Percentiles rank a stretch among this genome's conserved stretches.
These are phyloP conservation scores for Rhododendron vialii DNA, from an alignment of 148 eudicot genomes.

Conservation along the genomic window DNA sequence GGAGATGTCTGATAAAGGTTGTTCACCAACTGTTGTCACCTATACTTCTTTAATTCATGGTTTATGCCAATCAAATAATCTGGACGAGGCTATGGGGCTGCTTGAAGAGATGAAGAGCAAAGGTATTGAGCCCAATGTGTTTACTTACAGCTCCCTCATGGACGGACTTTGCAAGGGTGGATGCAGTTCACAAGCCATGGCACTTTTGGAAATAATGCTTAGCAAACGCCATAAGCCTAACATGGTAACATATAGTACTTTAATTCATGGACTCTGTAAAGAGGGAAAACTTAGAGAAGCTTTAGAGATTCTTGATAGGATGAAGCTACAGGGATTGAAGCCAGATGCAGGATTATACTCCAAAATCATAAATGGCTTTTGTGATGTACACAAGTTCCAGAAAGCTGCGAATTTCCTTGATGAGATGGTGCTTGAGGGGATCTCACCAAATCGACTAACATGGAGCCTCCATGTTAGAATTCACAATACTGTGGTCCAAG, in stretches of 20 bases:
- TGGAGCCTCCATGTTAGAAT: slow-evolving; percentile 73
- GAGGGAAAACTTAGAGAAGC: slow-evolving; percentile 62
- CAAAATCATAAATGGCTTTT: slow-evolving; percentile 58
- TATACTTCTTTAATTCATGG: slow-evolving; percentile 74
- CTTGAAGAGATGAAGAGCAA: slow-evolving; percentile 59
- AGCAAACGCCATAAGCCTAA: slow-evolving; percentile 53
- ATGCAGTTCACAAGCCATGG: slow-evolving; percentile 46
- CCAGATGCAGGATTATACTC: slow-evolving; percentile 84
- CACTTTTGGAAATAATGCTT: slow-evolving; percentile 58
- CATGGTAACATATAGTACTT: slow-evolving; percentile 73
- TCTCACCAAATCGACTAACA: slow-evolving; percentile 69
- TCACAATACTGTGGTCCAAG: slow-evolving; percentile 64
- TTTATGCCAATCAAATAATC: slow-evolving; percentile 52
- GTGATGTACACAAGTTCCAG: slow-evolving; percentile 49
- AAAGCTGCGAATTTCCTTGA: slow-evolving; percentile 89
- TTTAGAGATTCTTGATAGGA: slow-evolving; percentile 68
- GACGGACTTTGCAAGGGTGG: slow-evolving; percentile 82
- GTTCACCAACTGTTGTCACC: slow-evolving; percentile 74
- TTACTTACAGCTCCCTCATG: slow-evolving; percentile 75
- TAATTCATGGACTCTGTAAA: slow-evolving; percentile 75
- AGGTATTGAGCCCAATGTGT: slow-evolving; percentile 74
- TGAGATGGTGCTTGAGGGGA: slow-evolving; percentile 84
- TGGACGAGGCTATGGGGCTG: slow-evolving; percentile 55
- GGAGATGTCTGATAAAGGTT: slow-evolving; percentile 66
- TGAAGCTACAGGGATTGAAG: slow-evolving; percentile 86